These are phyloP conservation scores for Thymus quinquecostatus DNA, from an alignment of 257 asterid species.

Conservation along the genomic window DNA sequence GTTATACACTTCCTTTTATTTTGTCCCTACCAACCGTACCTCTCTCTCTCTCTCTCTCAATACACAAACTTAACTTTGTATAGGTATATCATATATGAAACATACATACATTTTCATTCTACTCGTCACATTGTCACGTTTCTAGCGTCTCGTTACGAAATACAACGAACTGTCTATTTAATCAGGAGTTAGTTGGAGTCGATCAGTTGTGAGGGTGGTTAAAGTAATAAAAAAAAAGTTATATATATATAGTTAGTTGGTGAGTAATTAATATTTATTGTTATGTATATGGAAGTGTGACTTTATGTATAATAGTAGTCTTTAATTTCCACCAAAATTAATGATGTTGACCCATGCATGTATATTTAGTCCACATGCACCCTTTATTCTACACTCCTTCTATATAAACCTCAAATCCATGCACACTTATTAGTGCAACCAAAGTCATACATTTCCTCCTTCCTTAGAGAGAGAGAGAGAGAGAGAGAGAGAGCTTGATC, in stretches of 20 bases:
- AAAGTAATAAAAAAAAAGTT: no score
- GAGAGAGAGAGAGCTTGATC: neutral
- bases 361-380: neutral
- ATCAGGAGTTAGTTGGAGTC: no score
- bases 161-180: no score
- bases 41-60: neutral
- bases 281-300: neutral
- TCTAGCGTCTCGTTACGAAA: no score
- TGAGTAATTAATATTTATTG: no score
- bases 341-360: neutral
- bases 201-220: no score
- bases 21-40: conserved; percentile 37
- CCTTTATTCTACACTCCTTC: conserved; percentile 24
- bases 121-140: no score
- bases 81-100: no score
- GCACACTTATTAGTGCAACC: neutral
- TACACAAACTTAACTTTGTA: no score
- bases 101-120: no score
- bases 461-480: neutral
- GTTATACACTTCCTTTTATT: conserved; percentile 18
- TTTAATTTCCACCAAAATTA: neutral
- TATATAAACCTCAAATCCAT: conserved; percentile 41
- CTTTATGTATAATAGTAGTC: neutral
- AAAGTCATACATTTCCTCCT: neutral
- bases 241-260: no score